Conservation (phyloP, 352 stramenopile species). For the Phytophthora crassamura region DNA sequence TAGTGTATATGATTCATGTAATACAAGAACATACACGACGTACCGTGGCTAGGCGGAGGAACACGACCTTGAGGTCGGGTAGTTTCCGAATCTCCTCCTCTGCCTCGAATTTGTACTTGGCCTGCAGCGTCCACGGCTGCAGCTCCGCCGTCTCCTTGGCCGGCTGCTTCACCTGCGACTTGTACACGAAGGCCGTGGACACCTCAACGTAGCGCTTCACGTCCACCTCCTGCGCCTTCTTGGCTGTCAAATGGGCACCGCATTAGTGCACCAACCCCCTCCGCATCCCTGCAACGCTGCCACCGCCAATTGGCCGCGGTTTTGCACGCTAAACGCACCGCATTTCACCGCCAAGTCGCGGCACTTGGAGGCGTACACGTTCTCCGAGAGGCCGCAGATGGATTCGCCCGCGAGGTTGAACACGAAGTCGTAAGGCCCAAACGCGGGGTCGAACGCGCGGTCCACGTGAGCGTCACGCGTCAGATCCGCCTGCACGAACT, state of each 20-base stretch:
- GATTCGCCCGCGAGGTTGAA: conserved; percentile 88
- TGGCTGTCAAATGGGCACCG: conserved; percentile 35
- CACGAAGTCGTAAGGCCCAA: conserved; percentile 82
- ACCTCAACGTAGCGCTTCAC: conserved; percentile 88
- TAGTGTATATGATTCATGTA: background rate
- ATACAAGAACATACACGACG: background rate
- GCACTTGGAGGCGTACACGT: conserved; percentile 85
- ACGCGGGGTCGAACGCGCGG: conserved; percentile 74
- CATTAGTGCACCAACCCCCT: background rate
- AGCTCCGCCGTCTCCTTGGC: conserved; percentile 68
- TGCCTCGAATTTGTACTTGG: conserved; percentile 88
- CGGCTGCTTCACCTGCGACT: conserved; percentile 77
- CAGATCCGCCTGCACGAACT: conserved; percentile 85
- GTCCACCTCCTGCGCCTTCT: conserved; percentile 67
- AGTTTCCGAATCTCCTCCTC: conserved; percentile 77
- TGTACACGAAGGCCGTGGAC: conserved; percentile 91
- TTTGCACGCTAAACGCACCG: conserved; percentile 47
- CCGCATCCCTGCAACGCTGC: background rate
- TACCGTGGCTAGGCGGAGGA: conserved; percentile 82
- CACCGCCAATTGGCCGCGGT: background rate
- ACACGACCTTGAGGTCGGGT: conserved; percentile 63
- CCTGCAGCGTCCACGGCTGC: conserved; percentile 84
- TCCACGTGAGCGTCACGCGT: conserved; percentile 83
- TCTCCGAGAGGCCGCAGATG: conserved; percentile 78
- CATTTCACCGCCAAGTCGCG: conserved; percentile 87